Base-by-base conservation (phyloP, 2,329 filamentous ascomycete genomes). In the Ceratocystis diversiconidia region DNA sequence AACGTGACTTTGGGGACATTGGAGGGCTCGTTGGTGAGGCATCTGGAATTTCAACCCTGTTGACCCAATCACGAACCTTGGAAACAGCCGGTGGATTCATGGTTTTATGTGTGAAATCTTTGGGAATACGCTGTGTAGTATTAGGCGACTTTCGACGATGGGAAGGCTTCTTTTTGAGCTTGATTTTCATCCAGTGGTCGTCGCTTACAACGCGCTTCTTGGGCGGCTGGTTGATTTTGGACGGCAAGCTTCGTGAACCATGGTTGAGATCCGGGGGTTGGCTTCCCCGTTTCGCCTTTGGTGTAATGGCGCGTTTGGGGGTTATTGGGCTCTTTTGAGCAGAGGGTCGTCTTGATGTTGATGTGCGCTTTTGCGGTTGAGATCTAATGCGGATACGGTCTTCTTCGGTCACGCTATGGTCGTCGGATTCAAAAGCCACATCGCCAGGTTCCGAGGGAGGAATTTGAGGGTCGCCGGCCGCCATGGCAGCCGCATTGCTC, bases 201-300 rank as follows among this genome's bases (percentile, higher is more conserved):
- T 97, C 92, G 73, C 92, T 96, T 68, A 96, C 85, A 64, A 97
- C 90, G 69, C 92, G 85, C 79, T 95, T 96, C 76, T 90, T 91
- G 17, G 92, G 92, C 59, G 89, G 84, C 62, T 79, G 74, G 63
- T 84, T 74, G 71, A 52, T 72, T 69, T 63, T 72, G 68, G 61
- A 75, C 73, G 41, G 68, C 67, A 57, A 69, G 66, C 59, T 69
- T 66, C 59, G 65, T 63, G 28, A 67, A 7, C 66, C 66, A 17
- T 67, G 59, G 30, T 65, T 65, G 10, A 63, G 44, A 28, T 63
- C 61, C 32, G 44, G 61, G 7, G 46, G n/a, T 30, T 43, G 43
- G 28, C 62, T 60, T 3, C 22, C 17, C 3, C 62, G 62, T 55
- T 50, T 63, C 2, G 61, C 52, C 43, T 61, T 66, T 41, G 57